Percentiles rank a stretch among this genome's conserved stretches.
These are phyloP conservation scores for Microcera coccophila DNA, from an alignment of 2,329 filamentous ascomycete species.

Conservation along the genomic window DNA sequence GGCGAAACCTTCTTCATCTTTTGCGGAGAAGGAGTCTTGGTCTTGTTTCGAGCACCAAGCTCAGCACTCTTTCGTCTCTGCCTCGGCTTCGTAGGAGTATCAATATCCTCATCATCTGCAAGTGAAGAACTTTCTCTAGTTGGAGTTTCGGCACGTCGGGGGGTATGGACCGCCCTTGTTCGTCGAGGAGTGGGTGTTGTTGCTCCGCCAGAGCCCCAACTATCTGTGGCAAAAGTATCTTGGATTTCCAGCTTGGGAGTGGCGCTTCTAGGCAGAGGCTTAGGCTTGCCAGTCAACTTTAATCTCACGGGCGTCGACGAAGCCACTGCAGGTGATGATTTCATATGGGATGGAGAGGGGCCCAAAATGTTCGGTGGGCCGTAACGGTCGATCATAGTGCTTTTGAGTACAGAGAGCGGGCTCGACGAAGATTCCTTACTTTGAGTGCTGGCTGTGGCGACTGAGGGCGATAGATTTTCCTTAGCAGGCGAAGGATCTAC, in stretches of 20 bases:
- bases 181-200: slow-evolving; percentile 5
- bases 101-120: slow-evolving; percentile 21
- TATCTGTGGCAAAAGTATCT: slow-evolving; percentile 43
- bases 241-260: slow-evolving; percentile 38
- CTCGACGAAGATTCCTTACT: slow-evolving; percentile 5
- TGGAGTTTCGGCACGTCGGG: background rate
- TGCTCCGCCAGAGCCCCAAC: slow-evolving; percentile 24
- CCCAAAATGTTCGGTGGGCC: slow-evolving; percentile 29
- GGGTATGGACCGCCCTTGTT: background rate
- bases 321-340: slow-evolving; percentile 25
- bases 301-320: slow-evolving; percentile 12
- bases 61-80: slow-evolving; percentile 18
- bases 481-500: slow-evolving; percentile 37
- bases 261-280: background rate
- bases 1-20: slow-evolving; percentile 19
- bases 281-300: slow-evolving; percentile 18
- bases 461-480: slow-evolving; percentile 29
- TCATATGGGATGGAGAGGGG: slow-evolving; percentile 38
- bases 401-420: slow-evolving; percentile 36
- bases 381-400: slow-evolving; percentile 39
- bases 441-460: slow-evolving; percentile 4
- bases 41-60: slow-evolving; percentile 13
- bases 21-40: slow-evolving; percentile 17
- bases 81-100: slow-evolving; percentile 22
- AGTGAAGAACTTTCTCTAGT: slow-evolving; percentile 18